A percentile compares a stretch with the other conserved stretches of the same genome.
phyloP scores from a whole-genome alignment of 2,329 filamentous ascomycete genomes.

The Pochonia chlamydosporia region DNA sequence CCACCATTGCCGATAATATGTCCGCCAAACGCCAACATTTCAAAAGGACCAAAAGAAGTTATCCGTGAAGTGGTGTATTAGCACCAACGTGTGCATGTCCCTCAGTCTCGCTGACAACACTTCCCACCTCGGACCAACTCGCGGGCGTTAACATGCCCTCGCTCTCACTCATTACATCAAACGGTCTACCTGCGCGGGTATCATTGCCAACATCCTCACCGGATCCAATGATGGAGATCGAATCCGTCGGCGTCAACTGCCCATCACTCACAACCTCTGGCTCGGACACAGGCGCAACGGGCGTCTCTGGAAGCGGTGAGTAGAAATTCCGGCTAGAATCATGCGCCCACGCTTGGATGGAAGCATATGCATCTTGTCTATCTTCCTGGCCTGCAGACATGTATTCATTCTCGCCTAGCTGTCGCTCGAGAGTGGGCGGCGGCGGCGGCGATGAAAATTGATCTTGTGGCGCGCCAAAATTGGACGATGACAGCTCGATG shows the following conservation, averaged over 20 bases:
- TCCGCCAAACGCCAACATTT: background rate
- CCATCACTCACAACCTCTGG: conserved; percentile 47
- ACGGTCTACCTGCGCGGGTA: conserved; percentile 33
- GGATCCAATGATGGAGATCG: conserved; percentile 47
- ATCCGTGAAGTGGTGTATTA: background rate
- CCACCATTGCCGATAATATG: too few relatives aligned
- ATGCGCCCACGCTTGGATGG: conserved; percentile 61
- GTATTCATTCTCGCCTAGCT: conserved; percentile 38
- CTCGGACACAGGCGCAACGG: conserved; percentile 43
- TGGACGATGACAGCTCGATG: conserved; percentile 23
- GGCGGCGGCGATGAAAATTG: conserved; percentile 15
- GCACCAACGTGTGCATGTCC: conserved; percentile 24
- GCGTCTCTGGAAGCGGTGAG: conserved; percentile 52
- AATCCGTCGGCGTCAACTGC: conserved; percentile 54
- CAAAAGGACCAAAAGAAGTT: background rate
- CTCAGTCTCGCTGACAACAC: conserved; percentile 53
- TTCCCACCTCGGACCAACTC: conserved; percentile 62
- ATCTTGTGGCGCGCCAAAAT: conserved; percentile 6
- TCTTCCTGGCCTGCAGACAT: conserved; percentile 46
- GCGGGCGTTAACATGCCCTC: conserved; percentile 54
- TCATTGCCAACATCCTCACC: conserved; percentile 41
- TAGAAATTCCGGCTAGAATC: conserved; percentile 50
- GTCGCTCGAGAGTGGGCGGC: conserved; percentile 29
- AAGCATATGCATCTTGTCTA: conserved; percentile 45
- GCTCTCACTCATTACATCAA: conserved; percentile 54